Base-by-base conservation (phyloP, 1,139 yeast genomes). In the Arxiozyma bovina region DNA sequence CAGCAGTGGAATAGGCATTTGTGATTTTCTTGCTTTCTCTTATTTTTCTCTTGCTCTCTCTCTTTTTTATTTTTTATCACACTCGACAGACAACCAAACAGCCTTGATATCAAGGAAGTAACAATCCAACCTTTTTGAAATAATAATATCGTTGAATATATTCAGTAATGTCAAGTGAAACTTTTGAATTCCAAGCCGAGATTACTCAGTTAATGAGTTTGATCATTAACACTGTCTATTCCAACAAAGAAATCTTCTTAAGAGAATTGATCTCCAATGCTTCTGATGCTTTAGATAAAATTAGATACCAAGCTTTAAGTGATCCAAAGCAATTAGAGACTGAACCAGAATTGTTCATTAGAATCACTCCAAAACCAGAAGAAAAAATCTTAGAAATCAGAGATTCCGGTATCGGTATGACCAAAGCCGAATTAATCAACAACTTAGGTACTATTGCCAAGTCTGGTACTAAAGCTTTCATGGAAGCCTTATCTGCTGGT, bases 391-490 rank as follows among this genome's bases (percentile, higher is more conserved):
- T 94, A 72, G 98, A 93, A 78, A 87, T 94, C 74, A 91, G 99
- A 79, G 99, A 94, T 77, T 84, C 98, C 58, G 99, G 99, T 90
- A 90, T 94, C 70, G 99, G 99, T 89, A 90, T 93, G 96, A 94
- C 99, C 77, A 94, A 94, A 81, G 95, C 97, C 64, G 99, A 94
- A 72, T 82, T 94, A 74, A 94, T 94, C 72, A 94, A 94, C 85
- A 94, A 94, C 81, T 87, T 94, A 77, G 99, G 99, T 85, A 93
- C 99, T 64, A 94, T 94, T 73, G 99, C 99, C 73, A 94, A 93
- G 80, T 94, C 99, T 64, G 99, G 99, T 79, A 94, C 99, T 70
- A 94, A 94, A 81, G 88, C 96, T 65, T 94, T 94, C 75, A 93
- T 94, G 99, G 99, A 94, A 79, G 99, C 99, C 64, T 82, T 93